Base-by-base conservation (phyloP, 345 rosid genomes). In the Ceriops tagal region DNA sequence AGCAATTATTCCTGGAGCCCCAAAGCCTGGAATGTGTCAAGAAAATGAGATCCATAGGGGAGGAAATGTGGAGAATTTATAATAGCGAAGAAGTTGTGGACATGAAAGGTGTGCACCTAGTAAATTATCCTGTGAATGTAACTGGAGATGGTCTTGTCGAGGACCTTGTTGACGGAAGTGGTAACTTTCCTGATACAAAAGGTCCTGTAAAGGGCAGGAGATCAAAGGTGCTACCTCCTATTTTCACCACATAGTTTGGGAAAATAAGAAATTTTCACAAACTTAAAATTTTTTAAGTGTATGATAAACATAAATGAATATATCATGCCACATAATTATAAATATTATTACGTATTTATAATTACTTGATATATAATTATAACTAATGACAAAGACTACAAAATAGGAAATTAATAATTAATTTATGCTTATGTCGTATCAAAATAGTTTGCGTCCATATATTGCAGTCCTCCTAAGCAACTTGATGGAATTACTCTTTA, bases 161-260 rank as follows among this genome's bases (percentile, higher is more conserved):
- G 69, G 93, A 91, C 65, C 72, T 84, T 60, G 73, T 28, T 3
- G 75, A 82, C 5, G 77, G 72, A 5, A 72, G 65, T 26, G 82
- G 86, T n/a, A 13, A 67, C 66, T 91, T 93, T 76, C 97, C 97
- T 5, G 96, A 91, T 73, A 93, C 91, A 43, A 91, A 80, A 65
- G 64, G 90, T 28, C 80, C 78, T n/a, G 88, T 93, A 5, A 79
- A 82, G 74, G 97, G 98, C 15, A 83, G 81, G 66, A 80, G 93
- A 64, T 85, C 98, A 1, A 89, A 78, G 67, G 43, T 87, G 76
- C 79, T 89, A 56, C 96, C 96, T 51, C 80, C 92, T 1, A 39
- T 87, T 46, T 80, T 85, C 74, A 90, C 96, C 19, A 83, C 95
- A 9, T 93, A 84, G 18, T 13, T 43, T 15, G 49, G 49, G 8